phyloP scores from a whole-genome alignment of 148 eudicot species.

The Cornus kousa region DNA sequence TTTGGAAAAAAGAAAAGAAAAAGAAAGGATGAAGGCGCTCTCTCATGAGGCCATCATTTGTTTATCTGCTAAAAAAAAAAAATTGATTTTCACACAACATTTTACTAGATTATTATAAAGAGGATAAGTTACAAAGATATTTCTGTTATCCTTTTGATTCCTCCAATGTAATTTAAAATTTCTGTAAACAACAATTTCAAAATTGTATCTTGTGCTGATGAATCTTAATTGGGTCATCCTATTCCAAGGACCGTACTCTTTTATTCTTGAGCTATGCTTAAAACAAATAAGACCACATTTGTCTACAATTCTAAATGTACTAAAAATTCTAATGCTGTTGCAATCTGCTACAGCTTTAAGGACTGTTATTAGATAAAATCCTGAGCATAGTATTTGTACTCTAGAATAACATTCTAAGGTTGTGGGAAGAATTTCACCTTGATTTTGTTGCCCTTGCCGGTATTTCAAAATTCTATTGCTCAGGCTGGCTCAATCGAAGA shows the following conservation, averaged over 20 bases:
- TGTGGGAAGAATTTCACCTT: conserved; percentile 26
- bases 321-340: not conserved
- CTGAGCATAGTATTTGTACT: not conserved
- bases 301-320: not conserved
- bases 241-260: not conserved
- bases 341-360: not conserved
- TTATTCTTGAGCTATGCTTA: not conserved
- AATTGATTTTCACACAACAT: not conserved
- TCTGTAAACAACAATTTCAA: not conserved
- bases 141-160: not conserved
- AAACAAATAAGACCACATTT: not conserved
- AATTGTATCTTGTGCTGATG: too few relatives aligned
- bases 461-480: conserved; percentile 16
- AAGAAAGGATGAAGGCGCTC: too few relatives aligned
- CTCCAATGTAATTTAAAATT: too few relatives aligned
- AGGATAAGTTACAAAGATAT: not conserved
- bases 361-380: not conserved
- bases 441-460: conserved; percentile 5
- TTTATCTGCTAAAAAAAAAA: too few relatives aligned
- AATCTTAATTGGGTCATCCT: too few relatives aligned
- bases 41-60: too few relatives aligned
- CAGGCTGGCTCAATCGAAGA: conserved; percentile 47
- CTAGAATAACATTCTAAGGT: not conserved
- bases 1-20: too few relatives aligned
- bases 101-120: too few relatives aligned